Evolutionary conservation across 768 basidiomycete genomes (phyloP).

Genomic region (Tubosaeta sp.): DNA sequence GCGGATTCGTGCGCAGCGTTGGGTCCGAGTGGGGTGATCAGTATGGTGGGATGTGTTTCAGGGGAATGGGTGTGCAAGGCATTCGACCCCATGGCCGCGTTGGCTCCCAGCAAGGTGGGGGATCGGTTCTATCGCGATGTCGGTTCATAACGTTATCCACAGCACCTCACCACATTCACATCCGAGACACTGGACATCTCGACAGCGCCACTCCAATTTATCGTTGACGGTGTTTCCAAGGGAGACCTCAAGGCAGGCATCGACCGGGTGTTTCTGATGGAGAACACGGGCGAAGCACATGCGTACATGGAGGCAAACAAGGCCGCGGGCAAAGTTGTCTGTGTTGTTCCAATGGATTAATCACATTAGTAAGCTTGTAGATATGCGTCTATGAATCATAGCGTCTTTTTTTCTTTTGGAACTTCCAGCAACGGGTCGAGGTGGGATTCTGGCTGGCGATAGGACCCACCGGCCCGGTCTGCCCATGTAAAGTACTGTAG

Average conservation of each 20-base stretch:
- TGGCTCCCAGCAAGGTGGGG: not conserved
- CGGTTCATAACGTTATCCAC: not conserved
- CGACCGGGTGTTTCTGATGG: not conserved
- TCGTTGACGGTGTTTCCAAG: too few species aligned
- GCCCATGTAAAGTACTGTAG: constrained; percentile 96
- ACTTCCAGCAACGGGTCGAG: constrained; percentile 82
- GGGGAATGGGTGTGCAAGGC: too few species aligned
- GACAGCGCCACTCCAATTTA: too few species aligned
- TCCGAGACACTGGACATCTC: not conserved
- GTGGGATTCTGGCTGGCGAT: constrained; percentile 78
- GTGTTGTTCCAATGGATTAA: not conserved
- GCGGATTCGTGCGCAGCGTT: too few species aligned
- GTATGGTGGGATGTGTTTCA: not conserved
- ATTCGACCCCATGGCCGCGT: not conserved
- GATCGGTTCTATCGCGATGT: not conserved
- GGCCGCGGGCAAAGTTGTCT: not conserved
- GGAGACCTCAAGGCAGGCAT: not conserved
- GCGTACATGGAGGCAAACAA: too few species aligned
- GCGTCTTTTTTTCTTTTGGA: constrained; percentile 27
- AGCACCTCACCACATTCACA: not conserved
- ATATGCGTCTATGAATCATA: constrained; percentile 8
- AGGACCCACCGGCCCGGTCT: constrained; percentile 78
- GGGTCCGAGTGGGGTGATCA: not conserved
- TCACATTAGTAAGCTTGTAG: constrained; percentile 19
- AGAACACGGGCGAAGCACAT: too few species aligned